Evolutionary conservation across 169 alveolate genomes (phyloP), one percentile per base, ranked within the genome.

Genomic region (Babesia divergens): DNA sequence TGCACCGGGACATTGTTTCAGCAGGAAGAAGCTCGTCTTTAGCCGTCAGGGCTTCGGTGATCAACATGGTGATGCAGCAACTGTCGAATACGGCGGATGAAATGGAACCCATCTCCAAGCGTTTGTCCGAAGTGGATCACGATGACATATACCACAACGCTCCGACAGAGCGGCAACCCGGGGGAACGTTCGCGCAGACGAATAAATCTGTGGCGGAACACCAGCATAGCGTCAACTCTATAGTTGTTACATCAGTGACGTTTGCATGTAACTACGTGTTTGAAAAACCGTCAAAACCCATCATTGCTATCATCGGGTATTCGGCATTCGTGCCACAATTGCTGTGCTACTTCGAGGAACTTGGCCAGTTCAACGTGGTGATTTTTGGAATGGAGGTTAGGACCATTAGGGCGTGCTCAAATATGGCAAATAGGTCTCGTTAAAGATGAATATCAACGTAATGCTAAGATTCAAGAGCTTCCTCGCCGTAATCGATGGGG

Each of bases 401-500:
- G 8, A 3, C 37, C 20, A 16, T 2, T 38, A 18, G 13, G 20
- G 20, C 16, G 18, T n/a, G 26, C 43, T 28, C 34, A 37, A 37
- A 20, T 32, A 6, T 11, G 28, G 24, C 40, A 16, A 11, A 5
- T 42, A 66, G 77, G 52, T 74, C 14, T 51, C 70, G 16, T 20
- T 32, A 11, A 54, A 46, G 68, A 35, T 65, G 31, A 40, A 60
- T n/a, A 11, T 64, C 24, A n/a, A 34, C 6, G 3, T 53, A 26
- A 24, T 74, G 29, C 59, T 52, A 38, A 26, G 76, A 53, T 74
- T 74, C 76, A 74, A 65, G 52, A 20, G 49, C 42, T 74, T 74
- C 50, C 20, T 74, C 42, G 84, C 84, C 37, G 58, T 74, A 0
- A 60, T 74, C 29, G 84, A 74, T 22, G 84, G 69, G 11, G 84